Evolutionary conservation across 78 protist genomes (phyloP).

Genomic region (Pirum gemmata): DNA sequence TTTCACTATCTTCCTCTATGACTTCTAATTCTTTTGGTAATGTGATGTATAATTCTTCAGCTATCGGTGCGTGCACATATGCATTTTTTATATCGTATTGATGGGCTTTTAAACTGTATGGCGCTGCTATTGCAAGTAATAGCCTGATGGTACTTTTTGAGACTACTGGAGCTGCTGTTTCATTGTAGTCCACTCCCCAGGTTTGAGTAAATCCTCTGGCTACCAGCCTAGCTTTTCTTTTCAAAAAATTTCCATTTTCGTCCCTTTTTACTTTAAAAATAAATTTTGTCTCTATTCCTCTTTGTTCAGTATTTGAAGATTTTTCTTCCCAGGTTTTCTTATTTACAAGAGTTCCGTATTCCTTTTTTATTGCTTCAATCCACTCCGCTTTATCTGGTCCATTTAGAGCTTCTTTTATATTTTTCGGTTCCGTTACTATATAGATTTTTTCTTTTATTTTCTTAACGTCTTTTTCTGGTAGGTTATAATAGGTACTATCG

Average conservation of each 20-base stretch:
- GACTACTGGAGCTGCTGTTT: neutral
- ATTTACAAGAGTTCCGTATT: neutral
- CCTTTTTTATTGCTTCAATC: neutral
- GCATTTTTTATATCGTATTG: neutral
- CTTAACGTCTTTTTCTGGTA: neutral
- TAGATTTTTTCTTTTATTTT: neutral
- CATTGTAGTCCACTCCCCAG: neutral
- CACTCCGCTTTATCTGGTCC: neutral
- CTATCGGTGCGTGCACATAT: neutral
- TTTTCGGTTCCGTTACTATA: neutral
- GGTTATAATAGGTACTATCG: no score
- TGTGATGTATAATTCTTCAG: neutral
- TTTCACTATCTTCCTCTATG: neutral
- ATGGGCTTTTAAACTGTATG: neutral
- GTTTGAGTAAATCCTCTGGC: neutral
- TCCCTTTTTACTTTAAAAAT: neutral
- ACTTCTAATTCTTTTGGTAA: neutral
- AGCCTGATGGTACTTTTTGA: neutral
- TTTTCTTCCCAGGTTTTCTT: neutral
- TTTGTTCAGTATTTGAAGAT: neutral
- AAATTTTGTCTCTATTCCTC: neutral
- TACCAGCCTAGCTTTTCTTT: neutral
- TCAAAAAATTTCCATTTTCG: neutral
- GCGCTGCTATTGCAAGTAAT: neutral
- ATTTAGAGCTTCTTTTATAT: neutral